These are phyloP conservation scores for Erysimum cheiri DNA, from an alignment of 441 rosid species.

Conservation along the genomic window DNA sequence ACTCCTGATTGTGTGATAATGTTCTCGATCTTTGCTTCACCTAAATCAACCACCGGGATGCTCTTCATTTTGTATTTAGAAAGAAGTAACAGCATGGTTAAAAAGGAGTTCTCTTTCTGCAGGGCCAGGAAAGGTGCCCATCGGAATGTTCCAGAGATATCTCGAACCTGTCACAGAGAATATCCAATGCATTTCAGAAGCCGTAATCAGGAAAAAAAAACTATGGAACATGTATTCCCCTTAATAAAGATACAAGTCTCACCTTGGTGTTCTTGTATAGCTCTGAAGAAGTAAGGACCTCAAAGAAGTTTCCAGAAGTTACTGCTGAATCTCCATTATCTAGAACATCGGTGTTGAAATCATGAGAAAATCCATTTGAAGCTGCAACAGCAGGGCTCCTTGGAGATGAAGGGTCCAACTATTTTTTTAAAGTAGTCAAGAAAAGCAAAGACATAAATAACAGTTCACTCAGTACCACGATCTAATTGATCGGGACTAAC, in stretches of 20 bases:
- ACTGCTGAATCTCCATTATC: slow-evolving; percentile 80
- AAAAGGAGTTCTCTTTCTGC: slow-evolving; percentile 83
- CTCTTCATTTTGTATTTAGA: slow-evolving; percentile 99
- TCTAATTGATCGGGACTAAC: background rate
- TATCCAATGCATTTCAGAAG: slow-evolving; percentile 25
- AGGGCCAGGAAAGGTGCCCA: slow-evolving; percentile 99
- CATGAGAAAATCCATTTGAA: slow-evolving; percentile 52
- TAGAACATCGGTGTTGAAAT: slow-evolving; percentile 46
- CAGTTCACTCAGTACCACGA: background rate
- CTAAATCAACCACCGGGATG: slow-evolving; percentile 84
- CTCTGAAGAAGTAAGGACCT: slow-evolving; percentile 82
- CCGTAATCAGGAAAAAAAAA: slow-evolving; percentile 3
- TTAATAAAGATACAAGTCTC: slow-evolving; percentile 4
- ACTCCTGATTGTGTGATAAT: slow-evolving; percentile 93
- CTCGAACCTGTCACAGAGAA: slow-evolving; percentile 71
- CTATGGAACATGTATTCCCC: background rate
- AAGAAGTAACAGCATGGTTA: slow-evolving; percentile 91
- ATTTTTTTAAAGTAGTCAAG: slow-evolving; percentile 36
- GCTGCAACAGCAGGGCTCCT: slow-evolving; percentile 64
- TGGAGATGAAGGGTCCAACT: slow-evolving; percentile 97
- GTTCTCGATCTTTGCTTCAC: slow-evolving; percentile 78
- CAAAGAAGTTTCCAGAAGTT: slow-evolving; percentile 88
- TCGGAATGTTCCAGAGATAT: slow-evolving; percentile 92
- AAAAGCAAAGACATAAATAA: slow-evolving; percentile 27
- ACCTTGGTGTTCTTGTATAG: slow-evolving; percentile 89